phyloP scores from a whole-genome alignment of 208 protist species.

The Wallacemonas sp. region DNA sequence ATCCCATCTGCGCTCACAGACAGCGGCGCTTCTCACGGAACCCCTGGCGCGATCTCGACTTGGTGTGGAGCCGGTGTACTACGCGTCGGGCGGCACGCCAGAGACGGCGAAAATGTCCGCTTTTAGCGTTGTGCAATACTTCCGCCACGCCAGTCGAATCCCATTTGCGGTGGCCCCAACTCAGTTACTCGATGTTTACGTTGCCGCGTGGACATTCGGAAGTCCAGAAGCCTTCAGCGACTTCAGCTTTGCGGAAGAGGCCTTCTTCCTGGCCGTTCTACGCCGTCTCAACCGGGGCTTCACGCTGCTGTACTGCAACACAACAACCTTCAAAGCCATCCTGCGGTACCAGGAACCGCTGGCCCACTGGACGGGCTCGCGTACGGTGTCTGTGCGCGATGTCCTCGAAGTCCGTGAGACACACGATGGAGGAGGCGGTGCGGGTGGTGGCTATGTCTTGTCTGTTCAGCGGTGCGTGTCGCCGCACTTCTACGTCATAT shows the following conservation, averaged over 20 bases:
- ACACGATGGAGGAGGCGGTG: not conserved
- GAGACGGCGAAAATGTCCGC: no score
- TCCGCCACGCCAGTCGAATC: not conserved
- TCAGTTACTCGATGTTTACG: constrained; percentile 31
- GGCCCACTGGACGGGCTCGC: constrained; percentile 12
- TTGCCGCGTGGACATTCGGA: constrained; percentile 43
- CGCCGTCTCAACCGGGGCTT: constrained; percentile 62
- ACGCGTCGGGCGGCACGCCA: no score
- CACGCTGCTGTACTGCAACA: constrained; percentile 46
- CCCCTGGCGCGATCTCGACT: no score
- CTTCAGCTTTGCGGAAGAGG: constrained; percentile 28
- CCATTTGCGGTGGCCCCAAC: constrained; percentile 57
- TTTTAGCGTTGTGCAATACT: constrained; percentile 16
- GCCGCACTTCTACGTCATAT: constrained; percentile 17
- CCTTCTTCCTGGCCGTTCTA: constrained; percentile 56
- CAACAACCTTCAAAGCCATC: constrained; percentile 43
- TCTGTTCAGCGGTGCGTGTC: constrained; percentile 32
- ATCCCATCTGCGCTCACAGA: not conserved
- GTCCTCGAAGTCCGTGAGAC: constrained; percentile 33
- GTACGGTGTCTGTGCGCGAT: constrained; percentile 47
- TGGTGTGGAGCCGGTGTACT: no score
- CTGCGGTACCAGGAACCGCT: constrained; percentile 17
- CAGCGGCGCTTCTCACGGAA: not conserved
- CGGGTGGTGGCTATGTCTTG: constrained; percentile 18
- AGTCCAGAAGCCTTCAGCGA: constrained; percentile 37